These are phyloP conservation scores for Aspergillus costaricaensis DNA, from an alignment of 2,329 filamentous ascomycete species.

Conservation along the genomic window DNA sequence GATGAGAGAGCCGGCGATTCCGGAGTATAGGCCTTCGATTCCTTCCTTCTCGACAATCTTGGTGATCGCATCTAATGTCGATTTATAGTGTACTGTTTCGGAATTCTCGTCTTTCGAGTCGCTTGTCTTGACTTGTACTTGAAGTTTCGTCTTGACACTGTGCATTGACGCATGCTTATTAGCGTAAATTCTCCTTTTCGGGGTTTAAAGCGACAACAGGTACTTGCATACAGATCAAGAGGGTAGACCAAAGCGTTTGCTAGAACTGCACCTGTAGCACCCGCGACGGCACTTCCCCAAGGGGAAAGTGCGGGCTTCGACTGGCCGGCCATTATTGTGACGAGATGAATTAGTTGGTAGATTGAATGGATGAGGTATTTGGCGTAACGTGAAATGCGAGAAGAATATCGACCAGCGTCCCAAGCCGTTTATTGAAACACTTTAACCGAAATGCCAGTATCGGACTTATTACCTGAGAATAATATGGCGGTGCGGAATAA, in stretches of 20 bases:
- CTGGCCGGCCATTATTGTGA: constrained; percentile 52
- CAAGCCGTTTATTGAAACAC: not conserved
- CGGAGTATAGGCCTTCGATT: constrained; percentile 78
- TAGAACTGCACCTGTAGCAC: constrained; percentile 87
- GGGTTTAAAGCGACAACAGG: not conserved
- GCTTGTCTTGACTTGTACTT: constrained; percentile 81
- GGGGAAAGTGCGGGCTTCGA: constrained; percentile 76
- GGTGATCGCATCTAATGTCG: constrained; percentile 82
- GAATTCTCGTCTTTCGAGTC: constrained; percentile 46
- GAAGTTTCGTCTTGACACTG: constrained; percentile 93
- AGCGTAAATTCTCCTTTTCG: constrained; percentile 12
- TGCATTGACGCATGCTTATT: constrained; percentile 14
- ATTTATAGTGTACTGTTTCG: constrained; percentile 73
- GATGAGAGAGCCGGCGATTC: constrained; percentile 80
- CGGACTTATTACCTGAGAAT: not conserved
- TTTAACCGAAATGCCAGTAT: not conserved
- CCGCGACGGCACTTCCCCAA: constrained; percentile 90
- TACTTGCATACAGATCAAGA: constrained; percentile 78
- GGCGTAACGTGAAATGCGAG: not conserved
- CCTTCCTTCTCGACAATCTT: constrained; percentile 85
- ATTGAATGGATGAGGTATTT: not conserved
- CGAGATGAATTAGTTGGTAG: not conserved
- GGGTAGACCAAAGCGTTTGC: constrained; percentile 96
- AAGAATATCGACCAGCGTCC: not conserved
- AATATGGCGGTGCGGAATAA: constrained; percentile 4